Evolutionary conservation across 306 rosid species (phyloP).

Genomic region (Boehmeria nivea): DNA sequence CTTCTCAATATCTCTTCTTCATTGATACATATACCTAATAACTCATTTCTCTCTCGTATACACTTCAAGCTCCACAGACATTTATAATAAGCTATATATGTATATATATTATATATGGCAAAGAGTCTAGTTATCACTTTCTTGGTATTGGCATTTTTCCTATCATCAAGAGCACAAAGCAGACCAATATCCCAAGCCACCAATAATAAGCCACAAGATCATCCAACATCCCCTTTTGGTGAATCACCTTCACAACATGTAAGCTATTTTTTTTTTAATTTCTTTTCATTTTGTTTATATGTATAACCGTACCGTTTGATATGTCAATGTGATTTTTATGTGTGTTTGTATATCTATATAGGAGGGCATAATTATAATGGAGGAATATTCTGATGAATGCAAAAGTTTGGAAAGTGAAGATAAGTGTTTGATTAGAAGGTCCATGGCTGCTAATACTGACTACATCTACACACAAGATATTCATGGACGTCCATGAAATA

Average conservation of each 20-base stretch:
- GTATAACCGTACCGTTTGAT: too few species aligned
- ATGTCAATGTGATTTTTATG: not conserved
- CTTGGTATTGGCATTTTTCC: slow-evolving; percentile 29
- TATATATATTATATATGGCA: slow-evolving; percentile 24
- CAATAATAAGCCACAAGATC: too few species aligned
- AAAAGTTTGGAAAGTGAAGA: slow-evolving; percentile 34
- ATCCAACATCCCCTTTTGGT: slow-evolving; percentile 14
- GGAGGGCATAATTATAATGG: slow-evolving; percentile 22
- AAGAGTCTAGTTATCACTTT: slow-evolving; percentile 21
- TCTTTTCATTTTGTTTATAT: not conserved
- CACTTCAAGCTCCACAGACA: not conserved
- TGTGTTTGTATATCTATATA: slow-evolving; percentile 9
- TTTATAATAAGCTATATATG: too few species aligned
- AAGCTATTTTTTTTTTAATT: slow-evolving; percentile 6
- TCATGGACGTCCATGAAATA: slow-evolving; percentile 21
- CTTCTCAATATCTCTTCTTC: not conserved
- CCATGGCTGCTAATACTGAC: slow-evolving; percentile 50
- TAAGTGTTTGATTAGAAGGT: slow-evolving; percentile 40
- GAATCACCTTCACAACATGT: slow-evolving; percentile 18
- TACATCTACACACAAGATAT: slow-evolving; percentile 53
- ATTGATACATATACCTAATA: not conserved
- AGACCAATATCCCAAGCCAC: slow-evolving; percentile 20
- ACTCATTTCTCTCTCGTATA: not conserved
- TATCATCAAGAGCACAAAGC: slow-evolving; percentile 21
- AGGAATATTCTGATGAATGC: slow-evolving; percentile 20